Base-by-base conservation (phyloP, 257 asterid genomes). In the Solanum commersonii region DNA sequence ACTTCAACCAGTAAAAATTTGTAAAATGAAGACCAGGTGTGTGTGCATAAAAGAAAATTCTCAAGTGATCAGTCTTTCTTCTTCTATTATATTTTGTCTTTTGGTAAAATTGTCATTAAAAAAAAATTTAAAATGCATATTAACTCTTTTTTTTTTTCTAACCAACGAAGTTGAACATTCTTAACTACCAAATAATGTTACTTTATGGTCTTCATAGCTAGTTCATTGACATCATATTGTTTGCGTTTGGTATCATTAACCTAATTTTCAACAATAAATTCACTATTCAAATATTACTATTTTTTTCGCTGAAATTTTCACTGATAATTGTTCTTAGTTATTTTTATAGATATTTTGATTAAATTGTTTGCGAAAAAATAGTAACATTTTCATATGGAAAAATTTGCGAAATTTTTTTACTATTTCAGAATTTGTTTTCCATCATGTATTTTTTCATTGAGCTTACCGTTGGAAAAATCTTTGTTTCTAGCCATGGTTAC, bases 251-350 rank as follows among this genome's bases (percentile, higher is more conserved):
- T 33, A 71, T 71, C 40, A 33, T 33, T 33, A 71, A 71, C 14
- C 78, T 71, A 71, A 16, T 71, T 71, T 71, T 71, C 42, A 31
- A 71, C 20, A 16, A 71, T 16, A 33, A 72, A 1, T 33, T 2
- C 42, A 33, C 8, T 56, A 56, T 18, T 56, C 20, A 56, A 56
- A 56, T 7, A 7, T 18, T 56, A 18, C 0, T 56, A 18, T 14
- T 16, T 52, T 52, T 15, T 49, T 16, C 1, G 20, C 7, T 49
- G 60, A 52, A 16, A 16, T 56, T 56, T 56, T 20, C n/a, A 8
- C 4, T 56, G 0, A 18, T 18, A 52, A 56, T 18, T 56, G 2
- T 56, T 1, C 0, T 0, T 56, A 7, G 2, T 18, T 56, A 18
- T 3, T 56, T 20, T 56, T 20, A 56, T 18, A 7, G 10, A 56